A percentile compares a stretch with the other conserved stretches of the same genome.
Evolutionary conservation across 2,329 filamentous ascomycete genomes (phyloP).

Genomic region (Albifimbria verrucaria): DNA sequence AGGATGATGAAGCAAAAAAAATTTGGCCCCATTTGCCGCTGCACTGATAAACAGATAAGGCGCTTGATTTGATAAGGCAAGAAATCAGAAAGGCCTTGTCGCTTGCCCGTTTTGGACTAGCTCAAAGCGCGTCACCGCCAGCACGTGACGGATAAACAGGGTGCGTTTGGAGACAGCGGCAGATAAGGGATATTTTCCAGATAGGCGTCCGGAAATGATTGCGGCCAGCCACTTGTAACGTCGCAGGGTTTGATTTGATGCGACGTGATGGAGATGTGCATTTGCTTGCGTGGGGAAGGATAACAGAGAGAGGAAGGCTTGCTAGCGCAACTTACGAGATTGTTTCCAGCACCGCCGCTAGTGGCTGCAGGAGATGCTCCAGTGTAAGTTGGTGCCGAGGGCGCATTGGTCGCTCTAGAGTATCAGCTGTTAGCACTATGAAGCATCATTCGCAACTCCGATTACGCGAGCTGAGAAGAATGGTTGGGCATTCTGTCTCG

Average conservation of each 20-base stretch:
- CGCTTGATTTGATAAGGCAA: slow-evolving; percentile 10
- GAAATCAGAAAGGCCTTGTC: background rate
- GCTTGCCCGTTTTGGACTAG: background rate
- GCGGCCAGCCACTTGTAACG: too few species aligned
- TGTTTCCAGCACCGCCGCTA: slow-evolving; percentile 34
- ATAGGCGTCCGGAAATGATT: too few species aligned
- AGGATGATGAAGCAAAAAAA: slow-evolving; percentile 32
- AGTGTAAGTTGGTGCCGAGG: slow-evolving; percentile 15
- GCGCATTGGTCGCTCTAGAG: slow-evolving; percentile 11
- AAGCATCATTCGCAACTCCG: too few species aligned
- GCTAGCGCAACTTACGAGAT: slow-evolving; percentile 34
- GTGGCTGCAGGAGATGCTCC: slow-evolving; percentile 37
- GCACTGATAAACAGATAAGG: slow-evolving; percentile 35
- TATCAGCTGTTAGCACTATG: slow-evolving; percentile 7
- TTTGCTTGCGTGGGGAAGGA: background rate
- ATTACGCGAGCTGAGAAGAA: background rate
- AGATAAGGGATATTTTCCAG: background rate
- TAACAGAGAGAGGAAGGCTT: background rate
- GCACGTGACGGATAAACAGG: background rate
- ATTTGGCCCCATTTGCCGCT: slow-evolving; percentile 24
- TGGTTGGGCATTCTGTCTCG: background rate
- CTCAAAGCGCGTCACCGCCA: background rate
- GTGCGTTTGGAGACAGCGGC: background rate
- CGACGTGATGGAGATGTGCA: too few species aligned
- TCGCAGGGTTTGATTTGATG: too few species aligned